Conservation (phyloP, 257 asterid species). For the Rehmannia glutinosa region DNA sequence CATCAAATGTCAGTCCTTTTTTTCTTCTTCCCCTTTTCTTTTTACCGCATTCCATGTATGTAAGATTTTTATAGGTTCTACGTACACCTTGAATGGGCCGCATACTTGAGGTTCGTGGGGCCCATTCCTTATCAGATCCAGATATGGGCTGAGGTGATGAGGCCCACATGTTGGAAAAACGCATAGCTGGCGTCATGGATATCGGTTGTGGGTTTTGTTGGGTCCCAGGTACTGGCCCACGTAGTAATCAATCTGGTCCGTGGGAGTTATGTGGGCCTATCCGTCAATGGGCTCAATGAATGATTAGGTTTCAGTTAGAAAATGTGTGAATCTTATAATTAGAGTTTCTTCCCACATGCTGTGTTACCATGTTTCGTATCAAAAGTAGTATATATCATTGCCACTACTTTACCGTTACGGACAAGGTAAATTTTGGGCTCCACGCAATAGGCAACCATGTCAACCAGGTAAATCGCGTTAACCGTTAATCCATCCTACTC, state of each 20-base stretch:
- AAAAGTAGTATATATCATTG: no score
- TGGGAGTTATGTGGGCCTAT: slow-evolving; percentile 37
- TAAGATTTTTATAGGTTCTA: neutral
- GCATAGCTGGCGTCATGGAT: slow-evolving; percentile 51
- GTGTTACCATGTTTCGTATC: neutral
- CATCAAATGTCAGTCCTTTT: neutral
- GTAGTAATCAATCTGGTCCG: slow-evolving; percentile 26
- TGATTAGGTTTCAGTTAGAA: slow-evolving; percentile 2
- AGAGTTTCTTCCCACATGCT: neutral
- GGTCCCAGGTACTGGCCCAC: slow-evolving; percentile 20
- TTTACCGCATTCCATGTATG: neutral
- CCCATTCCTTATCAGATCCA: slow-evolving; percentile 58
- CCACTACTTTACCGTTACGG: no score
- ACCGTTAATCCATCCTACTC: no score
- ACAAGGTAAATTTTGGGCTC: no score
- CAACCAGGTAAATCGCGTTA: no score
- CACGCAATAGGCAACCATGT: no score
- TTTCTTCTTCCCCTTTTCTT: no score
- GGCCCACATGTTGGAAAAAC: slow-evolving; percentile 48
- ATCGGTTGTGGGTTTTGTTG: slow-evolving; percentile 52
- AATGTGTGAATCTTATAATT: slow-evolving; percentile 3
- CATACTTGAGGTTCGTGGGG: slow-evolving; percentile 34
- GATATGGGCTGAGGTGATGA: slow-evolving; percentile 49
- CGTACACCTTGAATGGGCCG: slow-evolving; percentile 27
- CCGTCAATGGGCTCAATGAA: slow-evolving; percentile 33